Evolutionary conservation across 495 filamentous ascomycete species (phyloP), one percentile per base, ranked within the genome.

Genomic region (Neurospora tetrasperma): DNA sequence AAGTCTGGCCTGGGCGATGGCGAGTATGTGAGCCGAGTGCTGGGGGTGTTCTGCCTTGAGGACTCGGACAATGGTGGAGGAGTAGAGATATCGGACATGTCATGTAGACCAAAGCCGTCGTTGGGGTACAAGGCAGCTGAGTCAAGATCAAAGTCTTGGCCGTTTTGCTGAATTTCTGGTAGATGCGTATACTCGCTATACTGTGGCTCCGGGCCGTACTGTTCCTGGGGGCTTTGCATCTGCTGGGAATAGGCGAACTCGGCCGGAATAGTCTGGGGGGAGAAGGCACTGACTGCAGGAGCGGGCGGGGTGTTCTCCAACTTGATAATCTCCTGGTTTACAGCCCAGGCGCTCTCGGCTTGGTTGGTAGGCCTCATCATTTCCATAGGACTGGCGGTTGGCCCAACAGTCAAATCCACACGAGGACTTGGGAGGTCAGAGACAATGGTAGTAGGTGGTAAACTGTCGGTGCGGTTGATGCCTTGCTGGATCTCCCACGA

Each of bases 301-400:
- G 77, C 75, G 4, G 80, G 82, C 31, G 78, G 77, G 7, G 83
- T 81, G 75, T 79, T 83, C 70, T 84, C 79, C 31, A 84, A 80
- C 72, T 81, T 81, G 70, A 80, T 77, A 46, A 82, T 77, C 59
- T 82, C 82, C 70, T 84, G 83, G 69, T 82, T 78, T n/a, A 78
- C 35, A 71, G 72, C 74, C 73, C 75, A 80, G 23, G 80, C 79
- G 46, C 75, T 82, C 74, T 85, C 83, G 69, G 72, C 74, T 41
- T 77, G 73, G 74, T 81, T 84, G 70, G 83, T 83, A 14, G 83
- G 83, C 69, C 80, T 80, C 80, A 84, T 84, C 75, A 84, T 78
- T 66, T 82, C 80, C 83, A 84, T 84, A 31, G 83, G 83, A 44
- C 79, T 80, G 11, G 71, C 78, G 70, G 77, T 81, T 16, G 79